Base-by-base conservation (phyloP, 805 yeast species). In the Wickerhamomyces ciferrii region DNA sequence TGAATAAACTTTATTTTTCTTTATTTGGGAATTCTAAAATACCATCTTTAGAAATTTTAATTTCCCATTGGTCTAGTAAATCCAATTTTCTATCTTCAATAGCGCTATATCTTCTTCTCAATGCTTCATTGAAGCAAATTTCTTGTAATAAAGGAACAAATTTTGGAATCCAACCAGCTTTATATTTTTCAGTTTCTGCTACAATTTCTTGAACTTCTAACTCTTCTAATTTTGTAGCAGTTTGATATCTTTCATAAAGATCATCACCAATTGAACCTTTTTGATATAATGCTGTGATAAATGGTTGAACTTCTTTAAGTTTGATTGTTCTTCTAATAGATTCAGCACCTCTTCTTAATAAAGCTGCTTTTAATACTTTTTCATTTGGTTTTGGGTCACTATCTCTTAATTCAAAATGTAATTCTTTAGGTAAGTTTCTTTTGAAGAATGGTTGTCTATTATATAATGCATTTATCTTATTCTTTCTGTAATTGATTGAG, bases 191-290 rank as follows among this genome's bases (percentile, higher is more conserved):
- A 39, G 94, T 89, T 65, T 88, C 96, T 46, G 63, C 68, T 6
- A 87, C 83, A 41, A 89, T 72, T 48, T 84, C 91, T 63, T 81
- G 78, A 53, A 94, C 69, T 65, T 94, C 98, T 24, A 84, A 61
- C 57, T 90, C 96, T 55, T 86, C 85, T 50, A 90, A 63, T 65
- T 88, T 87, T 48, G 76, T 78, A 53, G 88, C 90, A 43, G 88
- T 77, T 53, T 81, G 83, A 65, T 78, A 90, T 56, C 94, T 83
- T 63, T 86, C 84, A 75, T 79, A 85, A 32, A 87, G 71, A 44
- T 87, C 96, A 58, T 94, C 98, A 31, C 97, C 97, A 51, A 94
- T 83, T 17, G 90, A 81, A 0, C 98, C 98, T 45, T 79, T 80
- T 60, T 91, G 92, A 63, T 90, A 91, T 49, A 94, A 71, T 45